Base-by-base conservation (phyloP, 73 alveolate genomes). In the Paramecium primaurelia region DNA sequence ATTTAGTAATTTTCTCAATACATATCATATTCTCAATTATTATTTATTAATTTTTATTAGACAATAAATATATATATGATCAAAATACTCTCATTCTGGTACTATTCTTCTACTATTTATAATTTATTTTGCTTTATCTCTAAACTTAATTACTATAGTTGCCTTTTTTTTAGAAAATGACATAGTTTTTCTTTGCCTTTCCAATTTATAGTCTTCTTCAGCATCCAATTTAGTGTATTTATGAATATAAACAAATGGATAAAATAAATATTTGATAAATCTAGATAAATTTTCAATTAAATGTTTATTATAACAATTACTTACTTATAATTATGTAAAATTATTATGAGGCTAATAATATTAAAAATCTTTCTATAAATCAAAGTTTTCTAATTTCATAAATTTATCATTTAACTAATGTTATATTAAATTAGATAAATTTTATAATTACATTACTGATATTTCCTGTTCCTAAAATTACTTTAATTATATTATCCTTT, bases 301-400 rank as follows among this genome's bases (percentile, higher is more conserved):
- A 11, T 28, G 25, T 32, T 71, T 37, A 30, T 71, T 71, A 18
- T 14, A 30, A 28, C 59, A 30, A 71, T 71, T 30, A 8, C 32
- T 8, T 6, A 71, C 40, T 11, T 71, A 32, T n/a, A 71, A 34
- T 10, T 11, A 1, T 11, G 49, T 11, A 34, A 71, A 71, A 71
- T 71, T 71, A 71, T 71, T 71, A 71, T 71, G 86, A 71, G 86
- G 86, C 86, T 11, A 71, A 37, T 71, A 71, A 18, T 6, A 37
- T 30, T 26, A 25, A 34, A 71, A 71, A 7, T 71, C 86, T 34
- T 71, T 34, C 16, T 30, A 71, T 8, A 34, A 9, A 0, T 71
- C 86, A 71, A 71, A 34, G 58, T 37, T 71, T n/a, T 71, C 58
- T 30, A 71, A 18, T 1, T n/a, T 6, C 34, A 30, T 25, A 16